Conservation (phyloP, 2,329 filamentous ascomycete species). For the Cercospora beticola region DNA sequence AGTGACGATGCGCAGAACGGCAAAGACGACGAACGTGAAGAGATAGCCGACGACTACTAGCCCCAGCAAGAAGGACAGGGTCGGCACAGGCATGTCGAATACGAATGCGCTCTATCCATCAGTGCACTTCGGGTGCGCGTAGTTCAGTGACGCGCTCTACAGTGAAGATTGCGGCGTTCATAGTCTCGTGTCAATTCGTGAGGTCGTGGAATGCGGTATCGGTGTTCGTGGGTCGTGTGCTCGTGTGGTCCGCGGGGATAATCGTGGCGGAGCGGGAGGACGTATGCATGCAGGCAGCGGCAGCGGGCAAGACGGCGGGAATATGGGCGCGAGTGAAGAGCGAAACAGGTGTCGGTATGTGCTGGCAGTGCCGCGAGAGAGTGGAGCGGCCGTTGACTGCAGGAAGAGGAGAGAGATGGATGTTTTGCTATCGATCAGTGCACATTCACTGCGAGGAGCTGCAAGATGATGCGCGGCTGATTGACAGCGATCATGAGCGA, state of each 20-base stretch:
- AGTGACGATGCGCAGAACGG: constrained; percentile 85
- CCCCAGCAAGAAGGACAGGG: constrained; percentile 74
- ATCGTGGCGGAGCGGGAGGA: background rate
- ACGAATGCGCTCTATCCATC: constrained; percentile 1
- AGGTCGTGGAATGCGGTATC: background rate
- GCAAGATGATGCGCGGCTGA: constrained; percentile 1
- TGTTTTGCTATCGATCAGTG: background rate
- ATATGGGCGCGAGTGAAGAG: background rate
- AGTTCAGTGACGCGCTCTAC: background rate
- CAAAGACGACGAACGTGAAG: constrained; percentile 88
- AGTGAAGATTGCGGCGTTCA: background rate
- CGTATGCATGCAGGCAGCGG: background rate
- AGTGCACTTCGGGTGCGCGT: background rate
- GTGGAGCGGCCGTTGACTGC: background rate
- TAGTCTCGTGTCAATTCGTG: constrained; percentile 1
- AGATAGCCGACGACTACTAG: constrained; percentile 84
- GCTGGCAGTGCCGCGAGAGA: background rate
- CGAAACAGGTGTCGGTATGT: background rate
- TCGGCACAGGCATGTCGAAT: constrained; percentile 46
- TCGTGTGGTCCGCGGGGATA: background rate
- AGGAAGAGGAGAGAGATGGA: background rate
- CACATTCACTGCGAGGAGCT: background rate
- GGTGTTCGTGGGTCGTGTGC: background rate
- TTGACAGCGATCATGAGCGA: background rate
- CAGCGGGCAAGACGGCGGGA: background rate